Evolutionary conservation across 345 rosid species (phyloP).

Genomic region (Syzygium oleosum): DNA sequence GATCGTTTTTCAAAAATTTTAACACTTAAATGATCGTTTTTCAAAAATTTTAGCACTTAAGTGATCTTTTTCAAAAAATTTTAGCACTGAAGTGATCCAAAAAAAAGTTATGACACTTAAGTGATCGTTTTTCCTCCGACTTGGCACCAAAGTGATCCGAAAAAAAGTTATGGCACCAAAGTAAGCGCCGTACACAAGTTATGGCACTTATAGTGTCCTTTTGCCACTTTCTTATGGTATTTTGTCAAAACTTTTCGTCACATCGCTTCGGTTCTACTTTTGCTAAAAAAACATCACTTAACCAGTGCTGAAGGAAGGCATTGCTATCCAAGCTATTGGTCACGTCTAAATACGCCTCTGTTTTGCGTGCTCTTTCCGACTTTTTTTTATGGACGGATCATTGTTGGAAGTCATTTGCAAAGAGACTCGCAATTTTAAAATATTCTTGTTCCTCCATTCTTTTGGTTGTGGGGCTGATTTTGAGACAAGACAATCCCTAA

Average conservation of each 20-base stretch:
- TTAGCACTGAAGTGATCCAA: too few species aligned
- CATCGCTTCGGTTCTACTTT: background rate
- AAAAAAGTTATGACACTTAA: too few species aligned
- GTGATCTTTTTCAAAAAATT: too few species aligned
- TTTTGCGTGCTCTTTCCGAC: background rate
- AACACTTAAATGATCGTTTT: too few species aligned
- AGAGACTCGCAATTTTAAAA: background rate
- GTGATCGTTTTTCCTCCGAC: too few species aligned
- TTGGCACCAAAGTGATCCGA: too few species aligned
- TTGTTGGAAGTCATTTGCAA: background rate
- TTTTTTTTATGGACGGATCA: background rate
- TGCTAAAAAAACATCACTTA: background rate
- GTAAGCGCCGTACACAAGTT: too few species aligned
- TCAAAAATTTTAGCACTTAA: too few species aligned
- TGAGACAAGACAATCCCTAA: background rate
- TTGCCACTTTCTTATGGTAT: background rate
- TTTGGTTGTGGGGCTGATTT: background rate
- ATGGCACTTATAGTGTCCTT: too few species aligned
- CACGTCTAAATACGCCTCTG: background rate
- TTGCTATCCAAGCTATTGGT: background rate
- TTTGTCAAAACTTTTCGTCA: background rate
- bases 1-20: too few species aligned
- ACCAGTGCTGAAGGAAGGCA: background rate
- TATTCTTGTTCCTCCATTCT: background rate
- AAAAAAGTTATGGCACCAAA: too few species aligned